A percentile compares a stretch with the other conserved stretches of the same genome.
phyloP scores from a whole-genome alignment of 1,284 basidiomycete species.

The Tylopilus sp. region DNA sequence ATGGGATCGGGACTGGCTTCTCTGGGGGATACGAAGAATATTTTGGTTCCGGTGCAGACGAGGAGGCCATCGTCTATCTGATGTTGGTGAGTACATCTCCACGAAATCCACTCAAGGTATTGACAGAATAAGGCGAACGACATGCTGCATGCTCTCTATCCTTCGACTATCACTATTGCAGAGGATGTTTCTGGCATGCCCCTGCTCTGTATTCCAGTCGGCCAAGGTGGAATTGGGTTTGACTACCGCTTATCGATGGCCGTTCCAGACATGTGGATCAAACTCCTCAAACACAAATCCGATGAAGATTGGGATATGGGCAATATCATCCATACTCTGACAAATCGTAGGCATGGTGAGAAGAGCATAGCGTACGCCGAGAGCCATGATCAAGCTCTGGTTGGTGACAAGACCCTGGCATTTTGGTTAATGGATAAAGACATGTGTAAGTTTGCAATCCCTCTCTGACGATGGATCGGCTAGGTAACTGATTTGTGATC shows the following conservation, averaged over 20 bases:
- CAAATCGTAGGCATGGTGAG: slow-evolving; percentile 86
- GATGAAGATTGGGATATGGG: slow-evolving; percentile 91
- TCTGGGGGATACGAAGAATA: slow-evolving; percentile 98
- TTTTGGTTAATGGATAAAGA: slow-evolving; percentile 99
- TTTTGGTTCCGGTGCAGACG: slow-evolving; percentile 82
- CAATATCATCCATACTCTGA: slow-evolving; percentile 86
- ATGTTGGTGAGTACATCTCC: slow-evolving; percentile 75
- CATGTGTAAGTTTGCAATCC: slow-evolving; percentile 69
- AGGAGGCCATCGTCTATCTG: slow-evolving; percentile 90
- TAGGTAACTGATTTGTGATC: slow-evolving; percentile 35
- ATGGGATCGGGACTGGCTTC: slow-evolving; percentile 97
- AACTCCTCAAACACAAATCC: slow-evolving; percentile 87
- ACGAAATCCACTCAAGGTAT: neutral
- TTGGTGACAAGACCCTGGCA: slow-evolving; percentile 96
- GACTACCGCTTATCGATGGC: slow-evolving; percentile 99
- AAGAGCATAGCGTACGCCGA: slow-evolving; percentile 95
- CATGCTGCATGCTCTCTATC: slow-evolving; percentile 80
- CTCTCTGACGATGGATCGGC: slow-evolving; percentile 1
- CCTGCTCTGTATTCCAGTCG: slow-evolving; percentile 78
- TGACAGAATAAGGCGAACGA: slow-evolving; percentile 78
- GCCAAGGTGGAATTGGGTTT: slow-evolving; percentile 90
- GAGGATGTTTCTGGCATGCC: slow-evolving; percentile 99
- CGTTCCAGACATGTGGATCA: slow-evolving; percentile 99
- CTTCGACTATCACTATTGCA: slow-evolving; percentile 84
- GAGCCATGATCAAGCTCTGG: slow-evolving; percentile 96